phyloP scores from a whole-genome alignment of 2,329 filamentous ascomycete genomes.

The Ambrosiella beaveri region DNA sequence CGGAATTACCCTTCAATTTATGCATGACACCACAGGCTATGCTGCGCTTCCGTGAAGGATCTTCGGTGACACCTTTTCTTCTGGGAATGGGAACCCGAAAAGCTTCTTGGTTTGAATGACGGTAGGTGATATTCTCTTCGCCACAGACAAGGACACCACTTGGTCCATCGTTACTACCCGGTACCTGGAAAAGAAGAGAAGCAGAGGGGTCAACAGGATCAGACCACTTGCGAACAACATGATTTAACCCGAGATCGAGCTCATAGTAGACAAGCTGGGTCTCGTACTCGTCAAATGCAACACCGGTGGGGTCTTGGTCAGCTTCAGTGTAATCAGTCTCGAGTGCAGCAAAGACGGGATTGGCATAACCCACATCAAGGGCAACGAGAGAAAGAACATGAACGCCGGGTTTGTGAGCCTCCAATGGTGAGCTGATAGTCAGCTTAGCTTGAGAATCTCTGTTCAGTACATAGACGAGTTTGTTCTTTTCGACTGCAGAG shows the following conservation, averaged over 20 bases:
- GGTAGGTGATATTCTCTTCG: constrained; percentile 87
- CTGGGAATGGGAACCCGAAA: constrained; percentile 81
- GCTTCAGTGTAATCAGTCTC: constrained; percentile 86
- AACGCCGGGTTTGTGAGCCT: constrained; percentile 86
- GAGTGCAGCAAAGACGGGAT: constrained; percentile 86
- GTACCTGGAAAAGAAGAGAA: constrained; percentile 84
- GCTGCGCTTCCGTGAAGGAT: constrained; percentile 72
- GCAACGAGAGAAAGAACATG: constrained; percentile 77
- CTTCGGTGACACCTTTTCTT: constrained; percentile 72
- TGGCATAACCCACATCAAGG: constrained; percentile 89
- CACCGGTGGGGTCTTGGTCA: constrained; percentile 77
- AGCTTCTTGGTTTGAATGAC: constrained; percentile 85
- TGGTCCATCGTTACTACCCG: constrained; percentile 80
- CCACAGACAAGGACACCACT: constrained; percentile 91
- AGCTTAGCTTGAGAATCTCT: constrained; percentile 86
- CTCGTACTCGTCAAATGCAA: constrained; percentile 64
- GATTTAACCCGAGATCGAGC: constrained; percentile 87
- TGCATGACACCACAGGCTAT: constrained; percentile 94
- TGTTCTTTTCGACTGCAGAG: constrained; percentile 94
- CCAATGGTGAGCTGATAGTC: constrained; percentile 89
- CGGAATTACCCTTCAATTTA: constrained; percentile 64
- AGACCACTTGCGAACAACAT: constrained; percentile 92
- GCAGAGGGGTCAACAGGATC: constrained; percentile 83
- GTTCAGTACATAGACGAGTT: constrained; percentile 96
- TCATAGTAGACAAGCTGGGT: constrained; percentile 95